phyloP scores from a whole-genome alignment of 768 basidiomycete species.

The Tulasnella sp. region DNA sequence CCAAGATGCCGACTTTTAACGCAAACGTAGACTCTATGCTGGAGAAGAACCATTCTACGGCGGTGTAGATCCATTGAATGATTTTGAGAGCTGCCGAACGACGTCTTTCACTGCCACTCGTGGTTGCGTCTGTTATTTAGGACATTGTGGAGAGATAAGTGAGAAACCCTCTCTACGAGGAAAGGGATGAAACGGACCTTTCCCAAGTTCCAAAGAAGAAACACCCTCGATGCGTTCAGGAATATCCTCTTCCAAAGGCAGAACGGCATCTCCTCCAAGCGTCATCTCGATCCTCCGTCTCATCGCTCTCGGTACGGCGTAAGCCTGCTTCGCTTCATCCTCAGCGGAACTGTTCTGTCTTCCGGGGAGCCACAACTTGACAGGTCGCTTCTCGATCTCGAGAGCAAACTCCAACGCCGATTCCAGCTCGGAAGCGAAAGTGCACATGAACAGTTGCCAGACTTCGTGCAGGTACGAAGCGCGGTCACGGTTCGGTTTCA shows the following conservation, averaged over 20 bases:
- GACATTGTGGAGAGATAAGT: neutral
- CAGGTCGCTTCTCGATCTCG: neutral
- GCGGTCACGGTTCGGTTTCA: too few relatives aligned
- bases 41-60: neutral
- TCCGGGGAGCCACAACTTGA: constrained; percentile 4
- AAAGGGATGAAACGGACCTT: neutral
- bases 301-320: neutral
- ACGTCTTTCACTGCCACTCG: neutral
- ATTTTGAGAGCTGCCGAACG: neutral
- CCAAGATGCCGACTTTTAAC: constrained; percentile 13
- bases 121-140: neutral
- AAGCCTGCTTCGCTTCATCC: neutral
- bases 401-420: neutral
- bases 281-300: neutral
- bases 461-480: constrained; percentile 11
- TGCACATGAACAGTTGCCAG: neutral
- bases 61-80: neutral
- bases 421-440: neutral
- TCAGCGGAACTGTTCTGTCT: neutral
- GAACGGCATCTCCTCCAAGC: neutral
- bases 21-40: constrained; percentile 10
- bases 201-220: neutral
- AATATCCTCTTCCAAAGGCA: constrained; percentile 15
- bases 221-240: constrained; percentile 6
- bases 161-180: neutral